Conservation (phyloP, 805 yeast species). For the Suhomyces sp. region DNA sequence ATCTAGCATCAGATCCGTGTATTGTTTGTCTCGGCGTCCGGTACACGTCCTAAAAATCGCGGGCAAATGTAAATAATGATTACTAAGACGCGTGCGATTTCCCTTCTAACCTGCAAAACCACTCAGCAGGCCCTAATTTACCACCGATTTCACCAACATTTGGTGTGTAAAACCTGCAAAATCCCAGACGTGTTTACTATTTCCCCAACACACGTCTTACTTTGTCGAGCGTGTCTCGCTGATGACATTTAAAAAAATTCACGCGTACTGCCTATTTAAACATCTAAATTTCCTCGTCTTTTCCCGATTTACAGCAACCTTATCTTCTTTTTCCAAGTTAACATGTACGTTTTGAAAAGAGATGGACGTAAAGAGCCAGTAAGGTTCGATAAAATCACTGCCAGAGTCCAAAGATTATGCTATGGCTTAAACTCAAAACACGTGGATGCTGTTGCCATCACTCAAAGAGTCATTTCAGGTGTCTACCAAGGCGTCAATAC, state of each 20-base stretch:
- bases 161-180: background rate
- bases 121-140: background rate
- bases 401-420: slow-evolving; percentile 84
- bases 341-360: slow-evolving; percentile 84
- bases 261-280: slow-evolving; percentile 7
- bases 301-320: background rate
- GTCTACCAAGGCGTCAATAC: slow-evolving; percentile 97
- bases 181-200: background rate
- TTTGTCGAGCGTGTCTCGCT: background rate
- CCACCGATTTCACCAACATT: background rate
- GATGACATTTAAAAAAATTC: background rate
- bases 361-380: slow-evolving; percentile 95
- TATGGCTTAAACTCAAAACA: slow-evolving; percentile 90
- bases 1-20: background rate
- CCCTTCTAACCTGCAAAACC: background rate
- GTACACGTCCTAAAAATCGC: background rate
- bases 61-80: background rate
- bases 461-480: slow-evolving; percentile 93
- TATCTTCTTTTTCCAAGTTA: slow-evolving; percentile 1
- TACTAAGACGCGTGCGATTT: slow-evolving; percentile 1
- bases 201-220: background rate
- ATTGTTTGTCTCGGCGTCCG: background rate
- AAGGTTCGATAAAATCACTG: slow-evolving; percentile 94
- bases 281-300: background rate
- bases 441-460: slow-evolving; percentile 92